These are phyloP conservation scores for Candida vaughaniae DNA, from an alignment of 805 yeast species.

Conservation along the genomic window DNA sequence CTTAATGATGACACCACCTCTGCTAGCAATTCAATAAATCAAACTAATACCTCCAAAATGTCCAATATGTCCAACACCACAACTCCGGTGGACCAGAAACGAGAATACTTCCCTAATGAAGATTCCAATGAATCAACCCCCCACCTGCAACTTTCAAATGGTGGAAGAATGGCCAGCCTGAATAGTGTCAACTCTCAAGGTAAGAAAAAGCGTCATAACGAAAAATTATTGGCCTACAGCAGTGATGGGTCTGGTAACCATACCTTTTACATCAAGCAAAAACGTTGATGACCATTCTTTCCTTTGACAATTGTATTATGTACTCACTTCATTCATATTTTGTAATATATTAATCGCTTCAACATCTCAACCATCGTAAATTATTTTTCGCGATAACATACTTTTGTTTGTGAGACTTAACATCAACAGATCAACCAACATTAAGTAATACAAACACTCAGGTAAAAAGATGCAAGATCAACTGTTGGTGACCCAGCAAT, in stretches of 20 bases:
- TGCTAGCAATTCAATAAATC: conserved; percentile 4
- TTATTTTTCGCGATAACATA: too few relatives aligned
- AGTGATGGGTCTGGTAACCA: conserved; percentile 40
- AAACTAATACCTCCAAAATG: conserved; percentile 4
- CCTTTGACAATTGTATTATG: too few relatives aligned
- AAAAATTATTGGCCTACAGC: conserved; percentile 41
- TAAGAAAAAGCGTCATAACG: conserved; percentile 17
- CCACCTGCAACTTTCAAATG: conserved; percentile 21
- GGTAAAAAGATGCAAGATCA: conserved; percentile 8
- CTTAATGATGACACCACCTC: conserved; percentile 6
- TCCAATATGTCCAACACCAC: conserved; percentile 7
- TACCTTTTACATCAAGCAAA: conserved; percentile 35
- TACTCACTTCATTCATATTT: too few relatives aligned
- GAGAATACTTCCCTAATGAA: conserved; percentile 18
- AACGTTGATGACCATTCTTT: conserved; percentile 18
- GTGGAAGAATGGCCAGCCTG: conserved; percentile 20
- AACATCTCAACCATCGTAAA: too few relatives aligned
- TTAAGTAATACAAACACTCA: too few relatives aligned
- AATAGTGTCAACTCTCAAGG: conserved; percentile 7
- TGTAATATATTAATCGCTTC: background rate
- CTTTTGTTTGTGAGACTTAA: too few relatives aligned
- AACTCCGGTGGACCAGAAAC: conserved; percentile 11
- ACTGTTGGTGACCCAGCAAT: conserved; percentile 29
- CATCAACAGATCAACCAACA: too few relatives aligned
- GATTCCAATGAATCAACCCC: conserved; percentile 17